A percentile compares a stretch with the other conserved stretches of the same genome.
phyloP scores from a whole-genome alignment of 164 flowering plant genomes.

The Aristolochia contorta region DNA sequence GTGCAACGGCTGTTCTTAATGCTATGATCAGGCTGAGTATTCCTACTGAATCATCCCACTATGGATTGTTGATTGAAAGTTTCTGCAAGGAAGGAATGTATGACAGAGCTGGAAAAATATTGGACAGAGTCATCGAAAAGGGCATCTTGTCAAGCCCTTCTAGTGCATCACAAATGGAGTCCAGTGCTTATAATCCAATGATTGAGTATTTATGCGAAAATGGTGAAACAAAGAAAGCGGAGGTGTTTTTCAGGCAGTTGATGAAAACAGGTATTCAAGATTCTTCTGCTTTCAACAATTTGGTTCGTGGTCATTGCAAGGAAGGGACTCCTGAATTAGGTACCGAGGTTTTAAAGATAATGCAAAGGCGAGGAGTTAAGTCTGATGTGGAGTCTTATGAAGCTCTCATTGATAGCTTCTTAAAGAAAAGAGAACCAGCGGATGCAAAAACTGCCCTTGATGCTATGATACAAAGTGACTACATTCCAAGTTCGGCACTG shows the following conservation, averaged over 20 bases:
- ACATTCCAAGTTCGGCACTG: conserved; percentile 49
- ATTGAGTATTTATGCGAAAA: conserved; percentile 60
- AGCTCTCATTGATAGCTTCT: conserved; percentile 49
- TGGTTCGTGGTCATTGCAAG: conserved; percentile 69
- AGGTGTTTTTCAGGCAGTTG: conserved; percentile 54
- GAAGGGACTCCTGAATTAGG: conserved; percentile 68
- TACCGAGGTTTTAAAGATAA: conserved; percentile 63
- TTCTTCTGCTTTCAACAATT: conserved; percentile 55
- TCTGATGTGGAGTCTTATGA: conserved; percentile 41
- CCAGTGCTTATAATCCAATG: conserved; percentile 60
- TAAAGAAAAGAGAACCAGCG: conserved; percentile 73
- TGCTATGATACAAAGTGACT: conserved; percentile 66
- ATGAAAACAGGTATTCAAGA: conserved; percentile 79
- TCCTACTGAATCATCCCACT: conserved; percentile 80
- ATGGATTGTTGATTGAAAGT: conserved; percentile 71
- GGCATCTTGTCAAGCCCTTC: conserved; percentile 53
- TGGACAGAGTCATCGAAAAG: conserved; percentile 72
- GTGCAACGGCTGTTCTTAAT: conserved; percentile 68
- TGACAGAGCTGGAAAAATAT: conserved; percentile 52
- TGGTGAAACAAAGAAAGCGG: conserved; percentile 69
- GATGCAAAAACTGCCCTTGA: conserved; percentile 75
- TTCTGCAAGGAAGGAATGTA: conserved; percentile 52
- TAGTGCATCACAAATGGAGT: conserved; percentile 48
- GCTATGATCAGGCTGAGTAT: conserved; percentile 64
- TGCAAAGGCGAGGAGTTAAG: conserved; percentile 54